Conservation (phyloP, 257 asterid genomes). For the Solanum virginianum region DNA sequence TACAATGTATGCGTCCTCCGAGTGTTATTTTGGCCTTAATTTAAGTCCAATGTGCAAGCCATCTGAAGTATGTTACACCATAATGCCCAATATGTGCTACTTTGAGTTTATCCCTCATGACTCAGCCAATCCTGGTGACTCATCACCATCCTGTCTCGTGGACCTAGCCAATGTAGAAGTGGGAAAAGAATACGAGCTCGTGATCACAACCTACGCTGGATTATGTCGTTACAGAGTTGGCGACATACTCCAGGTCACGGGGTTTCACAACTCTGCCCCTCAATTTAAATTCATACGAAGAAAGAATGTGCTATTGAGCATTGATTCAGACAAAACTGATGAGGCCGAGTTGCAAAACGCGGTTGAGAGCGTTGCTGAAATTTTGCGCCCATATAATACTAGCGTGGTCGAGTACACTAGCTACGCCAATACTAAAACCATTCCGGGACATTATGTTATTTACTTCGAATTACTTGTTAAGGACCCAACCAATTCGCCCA, state of each 20-base stretch:
- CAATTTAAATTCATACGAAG: slow-evolving; percentile 59
- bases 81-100: slow-evolving; percentile 93
- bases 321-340: slow-evolving; percentile 66
- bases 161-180: slow-evolving; percentile 53
- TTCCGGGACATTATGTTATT: slow-evolving; percentile 76
- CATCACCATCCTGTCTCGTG: slow-evolving; percentile 28
- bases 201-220: slow-evolving; percentile 61
- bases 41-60: slow-evolving; percentile 57
- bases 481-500: slow-evolving; percentile 17
- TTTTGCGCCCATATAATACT: slow-evolving; percentile 20
- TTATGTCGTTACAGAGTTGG: slow-evolving; percentile 73
- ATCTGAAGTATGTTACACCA: slow-evolving; percentile 48
- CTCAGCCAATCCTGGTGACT: slow-evolving; percentile 14
- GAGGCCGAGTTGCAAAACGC: slow-evolving; percentile 63
- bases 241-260: slow-evolving; percentile 60
- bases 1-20: slow-evolving; percentile 84
- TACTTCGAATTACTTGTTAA: slow-evolving; percentile 52
- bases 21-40: slow-evolving; percentile 72
- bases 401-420: slow-evolving; percentile 64
- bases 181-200: slow-evolving; percentile 68
- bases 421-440: slow-evolving; percentile 36
- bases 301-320: slow-evolving; percentile 56
- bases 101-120: slow-evolving; percentile 65
- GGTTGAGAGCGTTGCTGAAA: slow-evolving; percentile 31
- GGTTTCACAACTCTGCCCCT: slow-evolving; percentile 58